Evolutionary conservation across 108 stramenopile species (phyloP).

Genomic region (Nitzschia sp.): DNA sequence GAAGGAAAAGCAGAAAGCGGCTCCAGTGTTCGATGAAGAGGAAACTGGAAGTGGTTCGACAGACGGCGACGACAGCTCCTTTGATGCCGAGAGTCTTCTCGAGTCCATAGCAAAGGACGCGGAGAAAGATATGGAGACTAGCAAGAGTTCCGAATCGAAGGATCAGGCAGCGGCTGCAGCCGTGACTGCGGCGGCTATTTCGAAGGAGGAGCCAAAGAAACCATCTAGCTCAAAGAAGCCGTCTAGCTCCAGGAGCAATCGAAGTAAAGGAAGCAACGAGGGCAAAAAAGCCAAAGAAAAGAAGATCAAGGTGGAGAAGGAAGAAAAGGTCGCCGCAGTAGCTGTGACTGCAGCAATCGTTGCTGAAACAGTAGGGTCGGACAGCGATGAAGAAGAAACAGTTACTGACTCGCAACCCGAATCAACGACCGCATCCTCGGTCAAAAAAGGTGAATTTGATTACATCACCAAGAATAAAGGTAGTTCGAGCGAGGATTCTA

Average conservation of each 20-base stretch:
- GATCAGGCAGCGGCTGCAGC: slow-evolving; percentile 6
- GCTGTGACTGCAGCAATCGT: not conserved
- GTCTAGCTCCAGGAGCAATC: not conserved
- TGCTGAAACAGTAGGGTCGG: not conserved
- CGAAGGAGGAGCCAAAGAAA: slow-evolving; percentile 15
- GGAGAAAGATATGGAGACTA: slow-evolving; percentile 17
- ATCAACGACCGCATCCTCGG: not conserved
- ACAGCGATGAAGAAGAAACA: not conserved
- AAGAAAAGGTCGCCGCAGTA: not conserved
- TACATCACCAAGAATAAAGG: slow-evolving; percentile 9
- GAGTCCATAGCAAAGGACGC: slow-evolving; percentile 27
- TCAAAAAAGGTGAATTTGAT: slow-evolving; percentile 11
- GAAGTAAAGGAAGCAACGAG: slow-evolving; percentile 1
- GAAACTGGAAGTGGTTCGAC: not conserved
- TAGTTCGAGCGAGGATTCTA: not conserved
- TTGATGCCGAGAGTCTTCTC: slow-evolving; percentile 34
- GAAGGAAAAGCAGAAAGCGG: not conserved
- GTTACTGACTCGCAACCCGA: not conserved
- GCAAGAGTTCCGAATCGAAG: slow-evolving; percentile 5
- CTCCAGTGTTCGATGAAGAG: slow-evolving; percentile 8
- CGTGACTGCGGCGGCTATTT: not conserved
- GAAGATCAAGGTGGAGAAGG: slow-evolving; percentile 8
- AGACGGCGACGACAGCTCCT: slow-evolving; percentile 24
- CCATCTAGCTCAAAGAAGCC: not conserved
- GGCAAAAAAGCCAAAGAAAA: slow-evolving; percentile 2